Evolutionary conservation across 352 stramenopile species (phyloP), one percentile per base, ranked within the genome.

Genomic region (Phytopythium kandeliae): DNA sequence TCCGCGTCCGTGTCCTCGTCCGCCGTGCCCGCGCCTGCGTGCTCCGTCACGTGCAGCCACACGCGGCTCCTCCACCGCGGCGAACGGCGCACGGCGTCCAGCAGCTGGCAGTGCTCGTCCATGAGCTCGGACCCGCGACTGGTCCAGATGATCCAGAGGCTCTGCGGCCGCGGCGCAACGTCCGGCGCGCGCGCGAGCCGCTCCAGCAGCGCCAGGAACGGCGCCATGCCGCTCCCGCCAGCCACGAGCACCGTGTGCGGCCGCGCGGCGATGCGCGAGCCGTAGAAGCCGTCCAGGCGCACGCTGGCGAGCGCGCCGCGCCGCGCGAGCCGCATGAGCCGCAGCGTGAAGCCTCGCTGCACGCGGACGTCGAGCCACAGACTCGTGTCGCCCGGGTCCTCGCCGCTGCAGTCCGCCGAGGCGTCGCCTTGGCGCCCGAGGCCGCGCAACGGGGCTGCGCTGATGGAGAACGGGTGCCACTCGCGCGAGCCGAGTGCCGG

Each of bases 391-490:
- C 28, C 31, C 31, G 4, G 7, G 31, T 35, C 31, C 31, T 10
- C 10, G 31, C 11, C 31, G 6, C 7, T 11, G 11, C 21, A 12
- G 9, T 50, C 28, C 16, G 28, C 10, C 17, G 12, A 8, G 78
- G 71, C 62, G 74, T n/a, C n/a, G n/a, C n/a, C n/a, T n/a, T n/a
- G n/a, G n/a, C n/a, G n/a, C n/a, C n/a, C n/a, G n/a, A n/a, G n/a
- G n/a, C n/a, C n/a, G n/a, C n/a, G n/a, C n/a, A n/a, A n/a, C n/a
- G n/a, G n/a, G n/a, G n/a, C 87, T 6, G 78, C 89, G 38, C 71
- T 81, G 50, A 91, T 85, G 8, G 67, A 83, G 48, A 91, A 81
- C 12, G 78, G 78, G 25, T 91, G 80, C 80, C 78, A 91, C 48
- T 84, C 60, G n/a, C 63, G 74, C 21, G 42, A 55, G n/a, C 61